Evolutionary conservation across 2,329 filamentous ascomycete genomes (phyloP), one percentile per base, ranked within the genome.

Genomic region (Ilyonectria destructans): DNA sequence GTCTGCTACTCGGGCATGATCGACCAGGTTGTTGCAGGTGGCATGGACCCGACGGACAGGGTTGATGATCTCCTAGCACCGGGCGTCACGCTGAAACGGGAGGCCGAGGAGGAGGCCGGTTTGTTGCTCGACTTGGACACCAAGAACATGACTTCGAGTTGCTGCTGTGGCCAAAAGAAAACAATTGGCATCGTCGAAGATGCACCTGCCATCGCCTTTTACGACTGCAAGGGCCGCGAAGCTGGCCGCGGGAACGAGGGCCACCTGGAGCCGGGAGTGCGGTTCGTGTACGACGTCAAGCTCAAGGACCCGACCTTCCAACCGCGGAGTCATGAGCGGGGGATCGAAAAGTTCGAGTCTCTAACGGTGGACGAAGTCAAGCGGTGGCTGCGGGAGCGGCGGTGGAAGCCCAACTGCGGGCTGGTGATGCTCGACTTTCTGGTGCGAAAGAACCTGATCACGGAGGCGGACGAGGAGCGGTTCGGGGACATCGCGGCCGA

Each of bases 391-490:
- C 67, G 70, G 19, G 62, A 61, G 6, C 59, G 69, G 9, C 61
- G 62, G 31, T 82, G 81, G 81, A 82, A 82, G 71, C 80, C 80
- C n/a, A 82, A 81, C 58, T 81, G 79, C 54, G 81, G 75, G n/a
- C 69, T 82, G 6, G 80, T 81, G n/a, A 82, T 81, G 77, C 70
- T 82, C 26, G 79, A 81, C 51, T 82, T 82, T 57, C 64, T 82
- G 45, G 63, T 79, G 13, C 77, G 79, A 19, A 77, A 77, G 62
- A 71, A 74, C 5, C 74, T 77, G 37, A 65, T 81, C 46, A 70
- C 56, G 12, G 70, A 69, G 8, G 66, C 62, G 2, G 74, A 78
- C 5, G 76, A 78, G 43, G 69, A 67, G 23, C 67, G 69, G 6
- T 75, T 74, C 19, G 62, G 62, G 2, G 52, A 69, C 3, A 71